phyloP scores from a whole-genome alignment of 192 early-diverging fungal genomes.

The Piromyces finnis region DNA sequence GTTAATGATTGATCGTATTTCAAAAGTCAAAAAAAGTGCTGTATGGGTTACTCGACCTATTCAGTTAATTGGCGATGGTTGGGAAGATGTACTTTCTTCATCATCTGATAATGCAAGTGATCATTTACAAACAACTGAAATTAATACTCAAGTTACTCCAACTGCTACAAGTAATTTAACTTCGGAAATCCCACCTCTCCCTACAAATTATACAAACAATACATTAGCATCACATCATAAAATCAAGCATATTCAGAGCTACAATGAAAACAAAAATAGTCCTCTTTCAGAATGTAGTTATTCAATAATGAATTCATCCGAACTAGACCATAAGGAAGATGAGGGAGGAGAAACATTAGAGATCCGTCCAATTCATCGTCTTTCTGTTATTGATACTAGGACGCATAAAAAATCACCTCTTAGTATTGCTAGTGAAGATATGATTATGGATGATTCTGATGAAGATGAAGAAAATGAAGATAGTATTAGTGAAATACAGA shows the following conservation, averaged over 20 bases:
- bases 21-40: constrained; percentile 39
- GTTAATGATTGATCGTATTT: constrained; percentile 51
- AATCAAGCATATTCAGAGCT: background rate
- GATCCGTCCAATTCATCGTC: background rate
- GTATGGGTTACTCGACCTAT: constrained; percentile 64
- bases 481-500: background rate
- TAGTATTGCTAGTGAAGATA: background rate
- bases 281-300: background rate
- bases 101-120: background rate
- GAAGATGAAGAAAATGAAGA: constrained; percentile 2
- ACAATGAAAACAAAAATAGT: background rate
- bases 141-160: background rate
- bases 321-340: background rate
- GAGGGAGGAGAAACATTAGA: background rate
- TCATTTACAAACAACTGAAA: background rate
- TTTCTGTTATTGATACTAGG: background rate
- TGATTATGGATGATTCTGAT: constrained; percentile 1
- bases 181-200: background rate
- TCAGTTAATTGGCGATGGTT: constrained; percentile 16
- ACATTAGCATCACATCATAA: background rate
- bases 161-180: background rate
- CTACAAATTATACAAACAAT: background rate
- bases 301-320: background rate
- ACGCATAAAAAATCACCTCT: background rate
- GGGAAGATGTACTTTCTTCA: constrained; percentile 11